phyloP scores from a whole-genome alignment of 1,139 yeast genomes.

The Geotrichum aggregatum region DNA sequence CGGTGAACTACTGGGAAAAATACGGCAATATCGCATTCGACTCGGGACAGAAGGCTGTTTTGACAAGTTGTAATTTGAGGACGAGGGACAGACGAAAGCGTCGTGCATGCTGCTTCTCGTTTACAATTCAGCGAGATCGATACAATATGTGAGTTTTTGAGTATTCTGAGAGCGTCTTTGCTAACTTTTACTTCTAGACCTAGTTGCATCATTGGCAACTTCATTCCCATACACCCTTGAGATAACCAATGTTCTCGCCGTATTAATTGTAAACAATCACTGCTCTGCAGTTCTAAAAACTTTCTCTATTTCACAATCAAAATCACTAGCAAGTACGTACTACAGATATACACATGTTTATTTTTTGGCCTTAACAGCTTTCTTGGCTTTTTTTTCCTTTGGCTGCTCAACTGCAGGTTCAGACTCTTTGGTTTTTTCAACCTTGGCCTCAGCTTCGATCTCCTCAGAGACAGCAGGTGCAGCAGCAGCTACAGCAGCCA shows the following conservation, averaged over 20 bases:
- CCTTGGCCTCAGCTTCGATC: not conserved
- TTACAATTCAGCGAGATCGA: conserved; percentile 87
- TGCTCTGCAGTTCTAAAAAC: conserved; percentile 6
- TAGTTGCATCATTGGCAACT: conserved; percentile 93
- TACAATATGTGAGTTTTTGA: conserved; percentile 62
- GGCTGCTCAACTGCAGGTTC: not conserved
- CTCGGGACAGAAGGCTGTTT: conserved; percentile 89
- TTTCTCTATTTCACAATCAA: conserved; percentile 1
- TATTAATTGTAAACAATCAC: not conserved
- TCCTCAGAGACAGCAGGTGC: conserved; percentile 16
- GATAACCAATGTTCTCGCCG: too few species aligned
- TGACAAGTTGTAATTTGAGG: conserved; percentile 84
- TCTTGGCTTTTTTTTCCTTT: not conserved
- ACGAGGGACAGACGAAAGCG: conserved; percentile 79
- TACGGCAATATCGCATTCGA: conserved; percentile 96
- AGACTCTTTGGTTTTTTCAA: not conserved
- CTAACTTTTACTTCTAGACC: conserved; percentile 44
- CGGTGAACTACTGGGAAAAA: conserved; percentile 98
- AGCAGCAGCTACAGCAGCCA: conserved; percentile 20
- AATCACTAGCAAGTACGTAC: not conserved
- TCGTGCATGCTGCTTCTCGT: conserved; percentile 87
- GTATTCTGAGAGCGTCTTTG: too few species aligned
- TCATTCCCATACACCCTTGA: conserved; percentile 67
- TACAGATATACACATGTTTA: not conserved
- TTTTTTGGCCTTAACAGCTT: not conserved